These are phyloP conservation scores for Dryas integrifolia DNA, from an alignment of 331 rosid genomes.

Conservation along the genomic window DNA sequence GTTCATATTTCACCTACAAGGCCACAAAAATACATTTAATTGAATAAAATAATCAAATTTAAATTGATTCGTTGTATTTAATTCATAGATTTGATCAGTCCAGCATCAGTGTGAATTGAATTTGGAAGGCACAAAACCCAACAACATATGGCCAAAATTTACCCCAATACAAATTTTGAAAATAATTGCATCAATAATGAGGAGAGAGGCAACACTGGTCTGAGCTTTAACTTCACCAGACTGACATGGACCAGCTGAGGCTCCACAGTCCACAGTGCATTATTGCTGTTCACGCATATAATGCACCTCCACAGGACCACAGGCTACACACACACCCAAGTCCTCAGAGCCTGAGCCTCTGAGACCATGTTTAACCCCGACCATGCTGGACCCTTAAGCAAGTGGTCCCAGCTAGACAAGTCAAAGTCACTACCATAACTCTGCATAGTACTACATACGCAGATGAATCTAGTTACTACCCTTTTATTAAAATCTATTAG, in stretches of 20 bases:
- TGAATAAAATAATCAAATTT: too few relatives aligned
- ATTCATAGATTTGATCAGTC: too few relatives aligned
- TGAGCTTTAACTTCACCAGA: neutral
- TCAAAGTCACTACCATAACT: constrained; percentile 12
- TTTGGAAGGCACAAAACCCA: too few relatives aligned
- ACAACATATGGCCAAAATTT: too few relatives aligned
- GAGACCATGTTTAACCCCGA: neutral
- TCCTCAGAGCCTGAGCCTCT: constrained; percentile 6
- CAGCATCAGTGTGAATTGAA: too few relatives aligned
- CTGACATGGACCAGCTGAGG: constrained; percentile 9
- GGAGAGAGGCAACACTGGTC: neutral
- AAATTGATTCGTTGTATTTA: too few relatives aligned
- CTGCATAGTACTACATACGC: neutral
- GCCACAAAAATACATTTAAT: too few relatives aligned
- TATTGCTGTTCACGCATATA: constrained; percentile 46
- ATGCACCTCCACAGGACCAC: constrained; percentile 13
- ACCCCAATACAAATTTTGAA: neutral
- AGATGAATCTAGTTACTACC: constrained; percentile 19
- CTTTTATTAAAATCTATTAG: constrained; percentile 29
- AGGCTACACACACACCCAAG: constrained; percentile 9
- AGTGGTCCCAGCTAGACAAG: constrained; percentile 21
- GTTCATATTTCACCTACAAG: too few relatives aligned
- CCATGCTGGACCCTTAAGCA: neutral
- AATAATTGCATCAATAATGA: neutral
- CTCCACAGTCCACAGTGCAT: constrained; percentile 30